Conservation (phyloP, 108 stramenopile genomes). For the Conticribra weissflogii region DNA sequence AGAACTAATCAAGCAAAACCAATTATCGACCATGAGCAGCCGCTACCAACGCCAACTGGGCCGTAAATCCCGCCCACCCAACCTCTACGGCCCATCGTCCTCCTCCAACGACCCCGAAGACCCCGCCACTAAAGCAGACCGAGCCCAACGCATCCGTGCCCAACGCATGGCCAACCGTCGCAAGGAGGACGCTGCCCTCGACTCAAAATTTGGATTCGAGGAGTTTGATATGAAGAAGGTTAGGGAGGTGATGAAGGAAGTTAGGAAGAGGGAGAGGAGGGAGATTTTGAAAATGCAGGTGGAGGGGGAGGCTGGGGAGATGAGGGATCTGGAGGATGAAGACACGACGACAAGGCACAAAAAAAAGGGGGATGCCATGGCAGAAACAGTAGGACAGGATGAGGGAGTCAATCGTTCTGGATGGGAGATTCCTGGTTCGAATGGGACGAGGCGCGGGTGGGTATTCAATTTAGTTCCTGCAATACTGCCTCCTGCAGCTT, state of each 20-base stretch:
- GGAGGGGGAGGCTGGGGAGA: constrained; percentile 9
- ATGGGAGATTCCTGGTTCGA: constrained; percentile 12
- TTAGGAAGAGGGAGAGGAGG: constrained; percentile 4
- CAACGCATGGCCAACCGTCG: constrained; percentile 38
- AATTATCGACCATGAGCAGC: constrained; percentile 25
- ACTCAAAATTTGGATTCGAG: constrained; percentile 65
- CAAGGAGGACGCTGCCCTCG: constrained; percentile 53
- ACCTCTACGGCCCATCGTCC: constrained; percentile 22
- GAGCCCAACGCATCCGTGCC: constrained; percentile 35
- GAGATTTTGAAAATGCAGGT: constrained; percentile 9
- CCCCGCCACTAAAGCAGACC: constrained; percentile 33
- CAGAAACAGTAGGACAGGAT: constrained; percentile 39
- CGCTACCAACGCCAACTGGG: constrained; percentile 80
- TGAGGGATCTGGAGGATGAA: not conserved
- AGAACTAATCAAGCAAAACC: not conserved
- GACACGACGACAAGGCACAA: not conserved
- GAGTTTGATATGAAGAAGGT: constrained; percentile 48
- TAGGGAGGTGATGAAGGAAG: constrained; percentile 5
- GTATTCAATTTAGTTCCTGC: constrained; percentile 92
- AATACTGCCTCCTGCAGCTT: constrained; percentile 59
- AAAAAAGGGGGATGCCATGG: constrained; percentile 48
- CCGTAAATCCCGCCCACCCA: constrained; percentile 6
- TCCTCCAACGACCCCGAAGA: constrained; percentile 30
- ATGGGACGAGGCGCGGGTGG: constrained; percentile 74
- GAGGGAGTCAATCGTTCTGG: constrained; percentile 26